These are phyloP conservation scores for Candida silvicultrix DNA, from an alignment of 805 yeast species.

Conservation along the genomic window DNA sequence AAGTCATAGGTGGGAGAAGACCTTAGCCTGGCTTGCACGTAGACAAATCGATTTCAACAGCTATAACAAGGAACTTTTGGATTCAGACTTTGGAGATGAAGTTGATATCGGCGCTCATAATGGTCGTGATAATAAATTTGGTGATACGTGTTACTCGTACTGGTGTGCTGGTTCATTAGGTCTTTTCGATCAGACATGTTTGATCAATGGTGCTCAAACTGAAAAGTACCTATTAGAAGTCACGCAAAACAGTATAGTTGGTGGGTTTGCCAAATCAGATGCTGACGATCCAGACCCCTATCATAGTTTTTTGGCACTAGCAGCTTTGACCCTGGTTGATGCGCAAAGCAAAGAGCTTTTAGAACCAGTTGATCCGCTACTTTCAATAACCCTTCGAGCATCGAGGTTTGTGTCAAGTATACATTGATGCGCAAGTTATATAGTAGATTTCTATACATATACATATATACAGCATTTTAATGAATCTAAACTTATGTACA, in stretches of 20 bases:
- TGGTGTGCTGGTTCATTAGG: slow-evolving; percentile 66
- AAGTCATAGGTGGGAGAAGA: slow-evolving; percentile 26
- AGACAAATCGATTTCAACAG: slow-evolving; percentile 47
- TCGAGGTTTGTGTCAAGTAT: background rate
- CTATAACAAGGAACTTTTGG: slow-evolving; percentile 17
- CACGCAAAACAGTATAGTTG: slow-evolving; percentile 59
- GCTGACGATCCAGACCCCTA: slow-evolving; percentile 64
- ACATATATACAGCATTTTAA: too few relatives aligned
- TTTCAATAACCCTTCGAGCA: background rate
- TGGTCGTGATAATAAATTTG: slow-evolving; percentile 79
- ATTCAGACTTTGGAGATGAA: slow-evolving; percentile 32
- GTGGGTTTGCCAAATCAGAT: slow-evolving; percentile 74
- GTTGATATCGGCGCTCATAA: slow-evolving; percentile 73
- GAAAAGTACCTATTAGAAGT: slow-evolving; percentile 38
- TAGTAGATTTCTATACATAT: background rate
- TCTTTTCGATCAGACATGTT: slow-evolving; percentile 28
- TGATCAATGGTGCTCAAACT: slow-evolving; percentile 32
- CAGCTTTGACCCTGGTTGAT: slow-evolving; percentile 32
- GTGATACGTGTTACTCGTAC: slow-evolving; percentile 85
- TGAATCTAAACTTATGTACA: background rate
- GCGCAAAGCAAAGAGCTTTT: background rate
- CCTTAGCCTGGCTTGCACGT: slow-evolving; percentile 55
- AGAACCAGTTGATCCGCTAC: background rate
- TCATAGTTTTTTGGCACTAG: slow-evolving; percentile 59
- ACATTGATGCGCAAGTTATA: too few relatives aligned